Evolutionary conservation across 768 basidiomycete genomes (phyloP).

Genomic region (Filobasidium wieringae): DNA sequence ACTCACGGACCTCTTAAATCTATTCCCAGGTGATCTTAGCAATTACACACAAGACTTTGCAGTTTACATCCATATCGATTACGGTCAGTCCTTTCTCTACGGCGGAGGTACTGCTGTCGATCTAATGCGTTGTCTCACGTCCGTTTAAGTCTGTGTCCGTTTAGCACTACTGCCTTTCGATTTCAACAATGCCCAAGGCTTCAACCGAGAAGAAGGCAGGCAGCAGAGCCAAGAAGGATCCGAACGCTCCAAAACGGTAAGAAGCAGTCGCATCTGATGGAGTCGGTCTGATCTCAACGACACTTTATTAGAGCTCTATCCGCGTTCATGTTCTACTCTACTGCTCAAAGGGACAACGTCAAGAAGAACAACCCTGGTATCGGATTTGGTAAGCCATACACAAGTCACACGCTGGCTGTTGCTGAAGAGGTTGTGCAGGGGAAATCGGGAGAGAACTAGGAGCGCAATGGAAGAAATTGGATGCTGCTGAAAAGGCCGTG

Average conservation of each 20-base stretch:
- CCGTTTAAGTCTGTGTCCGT: too few relatives aligned
- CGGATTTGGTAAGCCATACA: constrained; percentile 56
- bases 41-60: too few relatives aligned
- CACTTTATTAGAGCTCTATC: constrained; percentile 54
- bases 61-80: too few relatives aligned
- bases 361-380: constrained; percentile 93
- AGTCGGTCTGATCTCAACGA: background rate
- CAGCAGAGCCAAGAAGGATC: constrained; percentile 49
- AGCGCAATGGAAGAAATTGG: constrained; percentile 92
- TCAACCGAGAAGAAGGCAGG: constrained; percentile 23
- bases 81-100: too few relatives aligned
- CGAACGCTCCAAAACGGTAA: constrained; percentile 40
- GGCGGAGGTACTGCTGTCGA: too few relatives aligned
- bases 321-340: constrained; percentile 98
- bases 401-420: background rate
- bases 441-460: constrained; percentile 92
- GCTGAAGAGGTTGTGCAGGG: constrained; percentile 43
- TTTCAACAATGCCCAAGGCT: constrained; percentile 57
- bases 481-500: constrained; percentile 83
- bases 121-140: too few relatives aligned
- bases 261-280: background rate
- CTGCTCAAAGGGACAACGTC: constrained; percentile 90
- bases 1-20: too few relatives aligned
- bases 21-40: too few relatives aligned
- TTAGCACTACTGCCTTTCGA: too few relatives aligned